Base-by-base conservation (phyloP, 257 asterid genomes). In the Nicotiana noctiflora region DNA sequence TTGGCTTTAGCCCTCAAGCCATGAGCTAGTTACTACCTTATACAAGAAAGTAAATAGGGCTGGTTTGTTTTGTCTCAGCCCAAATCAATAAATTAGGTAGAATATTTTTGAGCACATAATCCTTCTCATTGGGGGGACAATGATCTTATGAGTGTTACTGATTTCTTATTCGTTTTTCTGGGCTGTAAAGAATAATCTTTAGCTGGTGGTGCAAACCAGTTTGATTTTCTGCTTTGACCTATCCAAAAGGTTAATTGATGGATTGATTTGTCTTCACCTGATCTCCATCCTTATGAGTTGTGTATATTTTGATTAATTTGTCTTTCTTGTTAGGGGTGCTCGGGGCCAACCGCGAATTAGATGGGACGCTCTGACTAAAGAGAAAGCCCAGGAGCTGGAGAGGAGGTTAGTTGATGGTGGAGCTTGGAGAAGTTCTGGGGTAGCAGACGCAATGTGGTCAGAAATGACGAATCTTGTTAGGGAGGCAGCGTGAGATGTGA, bases 1-100 rank as follows among this genome's bases (percentile, higher is more conserved):
- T 75, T 95, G 84, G 94, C 97, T 52, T 79, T 95, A 12, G 98
- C 97, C 51, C 95, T 95, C 63, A 93, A 92, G 84, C 97, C 98
- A 21, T 94, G 95, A 94, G 56, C 27, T 70, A n/a, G 34, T 37
- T 37, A 1, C 32, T 70, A 44, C 31, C 31, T 23, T 40, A 40
- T 57, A 49, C 75, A 12, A 8, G 6, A 25, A n/a, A 79, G n/a
- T 27, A 57, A 14, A 51, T 63, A 60, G 40, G 57, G 18, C 44
- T 25, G 67, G 17, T 18, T 21, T 75, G 31, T 76, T 74, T 81
- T 55, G 63, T 79, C 49, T 76, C 65, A 79, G 70, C 65, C 77
- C 79, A 14, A 85, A 80, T 81, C 66, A 86, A 86, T 80, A 87
- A 89, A 77, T 79, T 65, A 79, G 87, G 70, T 59, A 56, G 83